Evolutionary conservation across 148 eudicot genomes (phyloP).

Genomic region (Rhododendron ovatum): DNA sequence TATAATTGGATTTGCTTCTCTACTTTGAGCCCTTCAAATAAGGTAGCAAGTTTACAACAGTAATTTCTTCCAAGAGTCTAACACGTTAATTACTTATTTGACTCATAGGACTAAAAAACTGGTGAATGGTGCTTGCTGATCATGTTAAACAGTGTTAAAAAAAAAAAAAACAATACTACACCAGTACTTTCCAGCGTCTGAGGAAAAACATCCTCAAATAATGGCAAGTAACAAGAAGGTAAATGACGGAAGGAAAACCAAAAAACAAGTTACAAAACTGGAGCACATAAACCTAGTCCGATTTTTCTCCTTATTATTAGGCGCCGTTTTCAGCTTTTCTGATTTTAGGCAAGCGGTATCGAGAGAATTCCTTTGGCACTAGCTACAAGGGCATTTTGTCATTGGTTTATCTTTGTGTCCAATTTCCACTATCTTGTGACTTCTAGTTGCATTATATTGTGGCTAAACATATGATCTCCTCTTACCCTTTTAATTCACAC

Average conservation of each 20-base stretch:
- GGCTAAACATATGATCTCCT: background rate
- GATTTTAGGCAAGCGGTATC: background rate
- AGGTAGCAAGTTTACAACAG: background rate
- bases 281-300: background rate
- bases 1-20: conserved; percentile 1
- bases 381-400: background rate
- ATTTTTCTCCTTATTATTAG: background rate
- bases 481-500: background rate
- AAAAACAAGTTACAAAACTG: background rate
- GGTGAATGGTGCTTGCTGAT: conserved; percentile 3
- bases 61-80: background rate
- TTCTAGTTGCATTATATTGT: background rate
- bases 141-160: background rate
- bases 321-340: background rate
- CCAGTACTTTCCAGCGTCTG: background rate
- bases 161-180: background rate
- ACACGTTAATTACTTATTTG: background rate
- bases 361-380: background rate
- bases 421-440: background rate
- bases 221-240: background rate
- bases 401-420: background rate
- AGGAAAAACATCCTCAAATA: background rate
- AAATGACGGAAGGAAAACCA: background rate
- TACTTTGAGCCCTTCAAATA: background rate
- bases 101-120: background rate